Evolutionary conservation across 768 basidiomycete genomes (phyloP).

Genomic region (Rhodotorula babjevae): DNA sequence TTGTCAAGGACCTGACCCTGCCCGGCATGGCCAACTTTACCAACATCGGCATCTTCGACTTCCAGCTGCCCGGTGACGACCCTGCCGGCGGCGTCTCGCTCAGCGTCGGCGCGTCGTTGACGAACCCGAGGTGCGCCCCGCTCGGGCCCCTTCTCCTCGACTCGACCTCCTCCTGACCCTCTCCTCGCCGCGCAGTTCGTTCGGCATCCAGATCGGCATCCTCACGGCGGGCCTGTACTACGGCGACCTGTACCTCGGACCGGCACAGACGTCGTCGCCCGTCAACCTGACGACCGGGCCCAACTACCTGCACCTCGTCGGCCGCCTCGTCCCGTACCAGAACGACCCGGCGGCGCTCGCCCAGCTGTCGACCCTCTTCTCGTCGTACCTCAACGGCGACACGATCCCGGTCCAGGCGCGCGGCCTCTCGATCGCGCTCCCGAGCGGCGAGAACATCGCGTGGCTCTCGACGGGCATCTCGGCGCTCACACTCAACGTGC

Average conservation of each 20-base stretch:
- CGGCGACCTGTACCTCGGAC: conserved; percentile 46
- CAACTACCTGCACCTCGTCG: conserved; percentile 60
- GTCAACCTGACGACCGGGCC: conserved; percentile 45
- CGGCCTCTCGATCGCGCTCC: conserved; percentile 59
- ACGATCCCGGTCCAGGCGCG: conserved; percentile 58
- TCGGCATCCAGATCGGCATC: conserved; percentile 65
- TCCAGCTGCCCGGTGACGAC: conserved; percentile 63
- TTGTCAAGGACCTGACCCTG: conserved; percentile 53
- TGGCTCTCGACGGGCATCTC: conserved; percentile 65
- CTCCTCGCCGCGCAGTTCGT: conserved; percentile 48
- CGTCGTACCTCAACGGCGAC: conserved; percentile 65
- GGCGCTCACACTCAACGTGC: conserved; percentile 59
- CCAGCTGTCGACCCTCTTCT: conserved; percentile 61
- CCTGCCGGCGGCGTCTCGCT: conserved; percentile 66
- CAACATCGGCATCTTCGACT: conserved; percentile 56
- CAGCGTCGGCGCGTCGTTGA: conserved; percentile 38
- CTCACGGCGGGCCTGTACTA: conserved; percentile 62
- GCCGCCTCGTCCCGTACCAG: conserved; percentile 58
- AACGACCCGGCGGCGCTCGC: conserved; percentile 51
- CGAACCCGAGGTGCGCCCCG: conserved; percentile 24
- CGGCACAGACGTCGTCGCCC: conserved; percentile 3
- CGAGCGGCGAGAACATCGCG: conserved; percentile 57
- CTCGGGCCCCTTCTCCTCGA: neutral
- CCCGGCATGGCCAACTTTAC: conserved; percentile 62
- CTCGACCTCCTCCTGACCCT: neutral